A percentile compares a stretch with the other conserved stretches of the same genome.
phyloP scores from a whole-genome alignment of 1,284 basidiomycete species.

The Chiua sp. region DNA sequence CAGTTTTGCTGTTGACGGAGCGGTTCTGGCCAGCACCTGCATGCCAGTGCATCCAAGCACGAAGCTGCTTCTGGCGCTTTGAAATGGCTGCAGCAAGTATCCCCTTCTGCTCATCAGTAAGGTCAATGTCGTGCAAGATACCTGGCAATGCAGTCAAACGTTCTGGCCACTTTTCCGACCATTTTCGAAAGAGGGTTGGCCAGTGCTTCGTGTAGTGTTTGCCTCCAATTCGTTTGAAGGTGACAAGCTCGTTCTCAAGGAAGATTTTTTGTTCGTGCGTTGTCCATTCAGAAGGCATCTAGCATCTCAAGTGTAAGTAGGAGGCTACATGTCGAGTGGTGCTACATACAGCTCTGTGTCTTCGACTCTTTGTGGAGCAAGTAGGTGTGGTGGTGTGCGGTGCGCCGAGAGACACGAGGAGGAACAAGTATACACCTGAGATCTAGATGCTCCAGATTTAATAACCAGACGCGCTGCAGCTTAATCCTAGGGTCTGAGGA shows the following conservation, averaged over 20 bases:
- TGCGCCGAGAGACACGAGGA: too few relatives aligned
- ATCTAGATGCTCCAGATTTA: too few relatives aligned
- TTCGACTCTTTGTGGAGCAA: too few relatives aligned
- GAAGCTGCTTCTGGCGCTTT: neutral
- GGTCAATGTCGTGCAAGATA: neutral
- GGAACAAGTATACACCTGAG: too few relatives aligned
- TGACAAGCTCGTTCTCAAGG: neutral
- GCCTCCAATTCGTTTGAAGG: neutral
- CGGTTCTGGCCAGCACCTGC: neutral
- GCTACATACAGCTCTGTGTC: neutral
- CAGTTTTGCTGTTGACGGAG: neutral
- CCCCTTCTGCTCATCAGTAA: neutral
- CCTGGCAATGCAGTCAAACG: neutral
- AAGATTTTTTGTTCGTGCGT: neutral
- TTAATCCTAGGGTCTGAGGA: too few relatives aligned
- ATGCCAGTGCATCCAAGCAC: slow-evolving; percentile 10
- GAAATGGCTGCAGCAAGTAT: neutral
- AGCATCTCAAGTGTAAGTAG: neutral
- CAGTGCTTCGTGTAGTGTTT: neutral
- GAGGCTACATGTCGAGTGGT: neutral
- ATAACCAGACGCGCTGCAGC: too few relatives aligned
- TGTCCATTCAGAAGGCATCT: slow-evolving; percentile 1
- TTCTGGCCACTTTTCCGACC: slow-evolving; percentile 3
- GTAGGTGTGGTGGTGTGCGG: too few relatives aligned
- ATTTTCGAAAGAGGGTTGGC: neutral